A percentile compares a stretch with the other conserved stretches of the same genome.
Evolutionary conservation across 1,284 basidiomycete species (phyloP).

Genomic region (Ustanciosporium gigantosporum): DNA sequence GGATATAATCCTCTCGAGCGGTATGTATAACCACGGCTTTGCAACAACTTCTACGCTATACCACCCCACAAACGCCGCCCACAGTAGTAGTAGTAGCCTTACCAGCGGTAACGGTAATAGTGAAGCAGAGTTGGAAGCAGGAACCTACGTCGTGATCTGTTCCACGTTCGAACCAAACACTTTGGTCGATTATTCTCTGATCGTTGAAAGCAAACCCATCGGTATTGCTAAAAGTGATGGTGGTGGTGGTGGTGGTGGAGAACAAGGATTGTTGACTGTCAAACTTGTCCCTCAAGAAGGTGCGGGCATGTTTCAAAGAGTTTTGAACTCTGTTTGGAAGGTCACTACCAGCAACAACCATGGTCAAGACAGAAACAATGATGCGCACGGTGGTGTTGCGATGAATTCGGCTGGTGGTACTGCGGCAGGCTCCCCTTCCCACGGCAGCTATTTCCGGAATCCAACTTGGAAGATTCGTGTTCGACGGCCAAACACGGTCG

Average conservation of each 20-base stretch:
- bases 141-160: slow-evolving; percentile 77
- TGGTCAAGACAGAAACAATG: too few relatives aligned
- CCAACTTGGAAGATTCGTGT: slow-evolving; percentile 69
- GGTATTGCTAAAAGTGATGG: too few relatives aligned
- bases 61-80: neutral
- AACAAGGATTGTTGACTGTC: too few relatives aligned
- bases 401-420: slow-evolving; percentile 70
- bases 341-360: too few relatives aligned
- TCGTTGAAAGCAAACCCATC: slow-evolving; percentile 65
- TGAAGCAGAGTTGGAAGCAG: slow-evolving; percentile 55
- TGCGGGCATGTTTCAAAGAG: slow-evolving; percentile 82
- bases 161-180: slow-evolving; percentile 79
- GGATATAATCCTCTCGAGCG: slow-evolving; percentile 74
- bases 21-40: slow-evolving; percentile 79
- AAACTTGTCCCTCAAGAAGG: slow-evolving; percentile 82
- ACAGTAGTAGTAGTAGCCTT: neutral
- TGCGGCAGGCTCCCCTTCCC: slow-evolving; percentile 42
- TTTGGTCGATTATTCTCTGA: slow-evolving; percentile 70
- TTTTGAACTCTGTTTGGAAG: slow-evolving; percentile 65
- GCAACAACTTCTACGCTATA: slow-evolving; percentile 64
- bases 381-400: too few relatives aligned
- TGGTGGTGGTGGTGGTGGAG: too few relatives aligned
- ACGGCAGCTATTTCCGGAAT: slow-evolving; percentile 67
- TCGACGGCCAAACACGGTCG: neutral
- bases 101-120: neutral